Evolutionary conservation across 768 basidiomycete genomes (phyloP).

Genomic region (Chalciporus sphaerocephalus): DNA sequence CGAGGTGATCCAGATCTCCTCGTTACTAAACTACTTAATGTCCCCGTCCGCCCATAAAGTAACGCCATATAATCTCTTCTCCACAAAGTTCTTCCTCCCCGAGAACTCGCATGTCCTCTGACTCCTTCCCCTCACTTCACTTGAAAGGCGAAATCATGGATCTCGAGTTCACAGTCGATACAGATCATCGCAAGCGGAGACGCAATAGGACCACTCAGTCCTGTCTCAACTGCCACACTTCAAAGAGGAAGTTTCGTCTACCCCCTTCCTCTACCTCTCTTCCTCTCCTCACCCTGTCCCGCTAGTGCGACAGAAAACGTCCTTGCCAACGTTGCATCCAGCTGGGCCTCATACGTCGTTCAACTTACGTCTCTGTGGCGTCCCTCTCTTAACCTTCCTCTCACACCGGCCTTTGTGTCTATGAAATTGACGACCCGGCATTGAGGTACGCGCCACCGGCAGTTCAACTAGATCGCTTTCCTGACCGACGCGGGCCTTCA

Average conservation of each 20-base stretch:
- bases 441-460: constrained; percentile 46
- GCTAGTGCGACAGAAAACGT: constrained; percentile 84
- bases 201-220: constrained; percentile 91
- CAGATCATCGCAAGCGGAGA: constrained; percentile 76
- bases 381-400: constrained; percentile 5
- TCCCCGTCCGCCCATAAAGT: constrained; percentile 40
- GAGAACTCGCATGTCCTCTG: constrained; percentile 48
- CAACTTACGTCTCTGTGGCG: not conserved
- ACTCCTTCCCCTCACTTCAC: constrained; percentile 51
- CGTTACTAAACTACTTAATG: constrained; percentile 52
- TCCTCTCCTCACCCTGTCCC: constrained; percentile 11
- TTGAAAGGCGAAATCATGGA: constrained; percentile 77
- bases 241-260: constrained; percentile 76
- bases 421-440: constrained; percentile 89
- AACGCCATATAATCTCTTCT: constrained; percentile 52
- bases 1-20: constrained; percentile 47
- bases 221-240: constrained; percentile 85
- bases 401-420: constrained; percentile 90
- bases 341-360: constrained; percentile 65
- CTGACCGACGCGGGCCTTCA: constrained; percentile 26
- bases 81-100: constrained; percentile 34
- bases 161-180: constrained; percentile 68
- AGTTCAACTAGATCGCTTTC: not conserved
- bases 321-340: constrained; percentile 91
- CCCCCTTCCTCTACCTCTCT: not conserved